Base-by-base conservation (phyloP, 495 filamentous ascomycete species). In the Pseudomonodictys pantanalensis region DNA sequence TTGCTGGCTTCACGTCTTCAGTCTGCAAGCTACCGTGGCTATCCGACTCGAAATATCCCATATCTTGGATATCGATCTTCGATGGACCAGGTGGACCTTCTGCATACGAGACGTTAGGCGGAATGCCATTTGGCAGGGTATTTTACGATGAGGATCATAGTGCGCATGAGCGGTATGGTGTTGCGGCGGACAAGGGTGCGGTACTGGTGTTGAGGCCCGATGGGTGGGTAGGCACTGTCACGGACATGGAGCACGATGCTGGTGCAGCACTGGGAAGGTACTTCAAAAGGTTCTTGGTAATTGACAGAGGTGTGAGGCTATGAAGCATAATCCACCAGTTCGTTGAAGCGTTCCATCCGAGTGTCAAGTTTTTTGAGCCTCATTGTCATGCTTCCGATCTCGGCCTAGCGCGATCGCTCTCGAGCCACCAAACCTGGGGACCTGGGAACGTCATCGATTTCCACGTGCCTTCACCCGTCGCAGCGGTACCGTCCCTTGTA, bases 201-300 rank as follows among this genome's bases (percentile, higher is more conserved):
- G 57, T 79, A 12, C 59, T 76, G 7, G 68, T 79, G 0, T 35
- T 78, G 41, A 65, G 77, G 32, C 77, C 77, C 11, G 77, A 79
- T 65, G 76, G 76, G 18, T 79, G 77, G 77, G 66, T 79, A 26
- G 75, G 65, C 1, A 72, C 74, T 8, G 59, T 71, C 17, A 43
- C 66, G 3, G 28, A 29, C 26, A 50, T 77, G 26, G 52, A 48
- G 3, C 18, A 17, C 0, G 42, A 46, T 1, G 47, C 67, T 7
- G 52, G 62, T 35, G n/a, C 15, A 10, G 71, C 71, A 38, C 52
- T 76, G 30, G 68, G 71, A 42, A 32, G 8, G 2, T 77, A 77
- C 60, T 74, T 77, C 62, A 46, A 64, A 61, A 54, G n/a, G 18
- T 60, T 65, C 25, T 23, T 65, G 15, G 22, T 51, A 20, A 5